A percentile compares a stretch with the other conserved stretches of the same genome.
These are phyloP conservation scores for Anisogramma anomala DNA, from an alignment of 2,329 filamentous ascomycete genomes.

Conservation along the genomic window DNA sequence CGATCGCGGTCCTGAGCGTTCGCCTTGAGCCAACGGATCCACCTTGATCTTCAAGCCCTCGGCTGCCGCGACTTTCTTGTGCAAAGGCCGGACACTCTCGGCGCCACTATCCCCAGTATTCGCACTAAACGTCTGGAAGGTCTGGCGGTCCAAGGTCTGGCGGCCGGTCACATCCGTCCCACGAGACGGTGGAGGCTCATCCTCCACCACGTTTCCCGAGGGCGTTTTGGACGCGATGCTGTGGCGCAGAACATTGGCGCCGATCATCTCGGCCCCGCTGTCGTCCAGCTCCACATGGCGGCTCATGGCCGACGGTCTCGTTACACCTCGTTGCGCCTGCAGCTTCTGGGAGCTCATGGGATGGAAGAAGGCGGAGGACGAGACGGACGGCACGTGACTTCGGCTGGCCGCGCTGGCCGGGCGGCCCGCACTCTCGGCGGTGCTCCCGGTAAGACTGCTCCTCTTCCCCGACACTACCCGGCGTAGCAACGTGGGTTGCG, in stretches of 20 bases:
- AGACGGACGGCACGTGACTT: slow-evolving; percentile 81
- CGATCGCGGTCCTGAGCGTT: slow-evolving; percentile 39
- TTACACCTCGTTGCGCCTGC: slow-evolving; percentile 69
- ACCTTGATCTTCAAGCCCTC: slow-evolving; percentile 46
- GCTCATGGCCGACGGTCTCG: slow-evolving; percentile 32
- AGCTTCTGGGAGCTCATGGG: slow-evolving; percentile 95
- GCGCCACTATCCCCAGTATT: slow-evolving; percentile 67
- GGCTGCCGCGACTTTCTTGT: slow-evolving; percentile 31
- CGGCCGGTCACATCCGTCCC: slow-evolving; percentile 40
- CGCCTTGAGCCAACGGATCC: slow-evolving; percentile 43
- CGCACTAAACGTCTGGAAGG: slow-evolving; percentile 48
- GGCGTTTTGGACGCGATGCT: slow-evolving; percentile 23
- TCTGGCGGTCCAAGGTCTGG: slow-evolving; percentile 64
- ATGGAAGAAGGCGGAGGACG: slow-evolving; percentile 83
- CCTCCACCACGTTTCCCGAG: slow-evolving; percentile 3
- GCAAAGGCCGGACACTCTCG: slow-evolving; percentile 70
- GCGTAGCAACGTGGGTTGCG: slow-evolving; percentile 44
- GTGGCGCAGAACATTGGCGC: slow-evolving; percentile 19
- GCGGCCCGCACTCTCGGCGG: slow-evolving; percentile 32
- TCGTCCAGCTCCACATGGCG: slow-evolving; percentile 22
- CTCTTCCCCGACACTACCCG: slow-evolving; percentile 36
- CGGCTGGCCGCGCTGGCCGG: slow-evolving; percentile 60
- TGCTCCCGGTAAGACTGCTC: slow-evolving; percentile 26
- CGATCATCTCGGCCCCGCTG: slow-evolving; percentile 5
- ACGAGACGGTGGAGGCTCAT: slow-evolving; percentile 11